Base-by-base conservation (phyloP, 225 moss, liverwort and hornwort genomes). In the Sphagnum tenellum region DNA sequence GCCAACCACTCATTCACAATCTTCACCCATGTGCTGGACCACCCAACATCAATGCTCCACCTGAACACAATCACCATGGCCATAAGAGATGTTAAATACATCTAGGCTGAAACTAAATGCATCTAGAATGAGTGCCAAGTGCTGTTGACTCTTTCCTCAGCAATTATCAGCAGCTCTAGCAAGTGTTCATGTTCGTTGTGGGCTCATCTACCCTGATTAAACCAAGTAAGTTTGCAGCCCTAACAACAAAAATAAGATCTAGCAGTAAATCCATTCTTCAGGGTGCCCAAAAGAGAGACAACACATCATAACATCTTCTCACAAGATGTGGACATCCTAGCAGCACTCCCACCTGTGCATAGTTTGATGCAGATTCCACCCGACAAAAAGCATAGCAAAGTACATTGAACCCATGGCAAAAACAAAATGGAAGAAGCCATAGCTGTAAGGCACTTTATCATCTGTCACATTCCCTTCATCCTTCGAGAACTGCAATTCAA, bases 351-450 rank as follows among this genome's bases (percentile, higher is more conserved):
- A 95, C 96, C 71, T 90, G 74, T 96, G 92, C 69, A 82, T 87
- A 55, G 93, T 90, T 77, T 98, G 96, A 72, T 93, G 90, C 63
- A 93, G 70, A 69, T 98, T 93, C 96, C 96, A 98, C 46, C 93
- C 93, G 65, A 98, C 77, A 70, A 98, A 93, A 48, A 98, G 89
- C 96, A 98, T 98, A 10, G 96, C 96, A 49, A 91, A 81, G 74
- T 96, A 96, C 95, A 96, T 96, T 13, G 92, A 86, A 47, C 95
- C 95, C 85, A 90, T 79, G 5, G 92, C 92, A 65, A 96, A 96
- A 51, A 96, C 92, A 53, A 96, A 92, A 75, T 96, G 95, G 72
- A 96, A 96, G 75, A 96, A 90, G 5, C 92, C 95, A 47, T 96
- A 96, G 72, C 89, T 78, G 12, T 96, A 96, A 3, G 92, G 92